Evolutionary conservation across 257 asterid genomes (phyloP), one percentile per base, ranked within the genome.

Genomic region (Petrea volubilis): DNA sequence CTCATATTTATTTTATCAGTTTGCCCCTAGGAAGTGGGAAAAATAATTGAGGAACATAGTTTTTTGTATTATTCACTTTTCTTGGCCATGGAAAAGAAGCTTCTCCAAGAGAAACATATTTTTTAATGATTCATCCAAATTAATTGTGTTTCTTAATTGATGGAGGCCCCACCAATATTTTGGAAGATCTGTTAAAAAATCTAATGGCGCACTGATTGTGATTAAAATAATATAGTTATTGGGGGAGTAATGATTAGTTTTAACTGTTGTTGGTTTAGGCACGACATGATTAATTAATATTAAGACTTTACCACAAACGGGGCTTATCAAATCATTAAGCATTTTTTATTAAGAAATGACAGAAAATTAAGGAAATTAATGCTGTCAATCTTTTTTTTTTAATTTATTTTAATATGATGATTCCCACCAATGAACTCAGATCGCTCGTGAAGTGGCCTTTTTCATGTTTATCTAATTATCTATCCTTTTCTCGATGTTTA

Each of bases 41-140:
- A 9, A 72, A 34, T 38, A 72, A 62, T 46, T 67, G 69, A 50
- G 70, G 64, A 50, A 41, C 71, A 69, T 61, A 18, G 63, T 50
- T 46, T n/a, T 66, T 33, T 59, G 58, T 47, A 65, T 67, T 41
- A 50, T 36, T 50, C 59, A 41, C 74, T 65, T 66, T 71, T 65
- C 31, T 28, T 36, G 36, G 33, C 41, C 73, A 66, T 31, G 76
- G 40, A 46, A 63, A 15, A 23, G 75, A 77, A 77, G 57, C 41
- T 77, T 67, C 75, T 51, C 51, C 68, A 40, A 71, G 49, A 56
- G 69, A 31, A 27, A 31, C 31, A 41, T 52, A 50, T 7, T 5
- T 3, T 13, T 12, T 12, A 3, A 14, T 12, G 2, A 40, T 33
- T 15, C 1, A 4, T 38, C 36, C 12, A 68, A 67, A 40, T 52